phyloP scores from a whole-genome alignment of 2,329 filamentous ascomycete species.

The Trichothecium sympodiale region DNA sequence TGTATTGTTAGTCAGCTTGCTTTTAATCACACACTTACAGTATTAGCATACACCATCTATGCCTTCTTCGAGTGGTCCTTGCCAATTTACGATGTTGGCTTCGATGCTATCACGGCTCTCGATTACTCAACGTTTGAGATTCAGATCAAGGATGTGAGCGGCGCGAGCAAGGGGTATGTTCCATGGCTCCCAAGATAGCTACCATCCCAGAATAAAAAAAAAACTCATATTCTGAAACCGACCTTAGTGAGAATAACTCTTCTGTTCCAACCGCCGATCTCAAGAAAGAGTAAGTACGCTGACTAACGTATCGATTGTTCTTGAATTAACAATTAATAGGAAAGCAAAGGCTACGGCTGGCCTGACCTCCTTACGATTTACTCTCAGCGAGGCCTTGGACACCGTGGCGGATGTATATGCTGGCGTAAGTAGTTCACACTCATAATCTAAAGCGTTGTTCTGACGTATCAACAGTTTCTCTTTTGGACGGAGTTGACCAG shows the following conservation, averaged over 20 bases:
- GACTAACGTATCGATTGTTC: background rate
- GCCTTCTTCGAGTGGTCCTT: conserved; percentile 97
- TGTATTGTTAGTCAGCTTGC: background rate
- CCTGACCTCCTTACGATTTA: conserved; percentile 61
- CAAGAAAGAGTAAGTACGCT: conserved; percentile 61
- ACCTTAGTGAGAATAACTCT: conserved; percentile 34
- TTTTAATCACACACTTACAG: conserved; percentile 6
- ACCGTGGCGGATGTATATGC: conserved; percentile 83
- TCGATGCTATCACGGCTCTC: conserved; percentile 86
- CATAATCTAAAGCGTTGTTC: conserved; percentile 5
- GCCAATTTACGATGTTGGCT: conserved; percentile 88
- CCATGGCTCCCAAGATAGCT: conserved; percentile 82
- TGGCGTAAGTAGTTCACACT: conserved; percentile 49
- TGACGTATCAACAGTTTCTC: conserved; percentile 52
- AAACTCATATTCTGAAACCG: conserved; percentile 26
- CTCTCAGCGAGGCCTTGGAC: conserved; percentile 64
- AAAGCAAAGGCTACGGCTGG: conserved; percentile 65
- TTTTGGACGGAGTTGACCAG: conserved; percentile 95
- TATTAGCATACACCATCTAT: conserved; percentile 85
- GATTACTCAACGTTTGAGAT: conserved; percentile 89
- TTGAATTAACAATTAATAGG: conserved; percentile 31
- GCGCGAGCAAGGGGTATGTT: conserved; percentile 82
- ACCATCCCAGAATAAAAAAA: conserved; percentile 12
- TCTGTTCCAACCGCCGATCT: conserved; percentile 36
- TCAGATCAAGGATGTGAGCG: conserved; percentile 78